phyloP scores from a whole-genome alignment of 169 alveolate genomes.

The Plasmodium gallinaceum region DNA sequence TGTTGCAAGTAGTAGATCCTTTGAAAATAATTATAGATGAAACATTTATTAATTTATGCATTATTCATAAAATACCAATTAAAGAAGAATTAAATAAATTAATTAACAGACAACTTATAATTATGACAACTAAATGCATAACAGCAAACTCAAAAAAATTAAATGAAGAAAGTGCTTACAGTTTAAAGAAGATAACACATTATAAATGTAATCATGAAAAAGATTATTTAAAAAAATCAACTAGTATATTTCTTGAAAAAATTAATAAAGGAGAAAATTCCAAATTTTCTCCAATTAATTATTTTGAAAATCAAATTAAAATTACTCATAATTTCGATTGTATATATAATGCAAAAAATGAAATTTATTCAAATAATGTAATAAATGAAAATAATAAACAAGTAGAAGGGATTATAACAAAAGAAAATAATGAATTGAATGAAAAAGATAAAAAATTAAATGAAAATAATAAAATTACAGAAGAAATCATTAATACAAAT shows the following conservation, averaged over 20 bases:
- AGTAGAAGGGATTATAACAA: neutral
- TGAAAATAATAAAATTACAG: neutral
- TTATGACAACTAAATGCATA: conserved; percentile 74
- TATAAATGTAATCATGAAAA: conserved; percentile 66
- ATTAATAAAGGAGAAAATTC: conserved; percentile 15
- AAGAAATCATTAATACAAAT: neutral
- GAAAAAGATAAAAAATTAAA: neutral
- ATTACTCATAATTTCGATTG: conserved; percentile 63
- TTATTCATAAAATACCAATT: conserved; percentile 44
- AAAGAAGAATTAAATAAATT: conserved; percentile 61
- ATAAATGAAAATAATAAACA: neutral
- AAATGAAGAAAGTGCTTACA: conserved; percentile 64
- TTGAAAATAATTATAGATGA: conserved; percentile 67
- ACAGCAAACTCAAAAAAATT: conserved; percentile 15
- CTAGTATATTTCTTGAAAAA: conserved; percentile 26
- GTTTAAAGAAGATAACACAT: conserved; percentile 42
- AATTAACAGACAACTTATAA: conserved; percentile 36
- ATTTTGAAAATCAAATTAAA: conserved; percentile 41
- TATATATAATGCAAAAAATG: conserved; percentile 22
- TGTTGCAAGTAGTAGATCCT: conserved; percentile 61
- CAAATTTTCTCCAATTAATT: conserved; percentile 14
- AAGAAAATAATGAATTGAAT: neutral
- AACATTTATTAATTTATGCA: conserved; percentile 49
- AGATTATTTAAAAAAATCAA: conserved; percentile 5
- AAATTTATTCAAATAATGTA: neutral